phyloP scores from a whole-genome alignment of 1,139 yeast genomes.

The Yamadazyma mexicana region DNA sequence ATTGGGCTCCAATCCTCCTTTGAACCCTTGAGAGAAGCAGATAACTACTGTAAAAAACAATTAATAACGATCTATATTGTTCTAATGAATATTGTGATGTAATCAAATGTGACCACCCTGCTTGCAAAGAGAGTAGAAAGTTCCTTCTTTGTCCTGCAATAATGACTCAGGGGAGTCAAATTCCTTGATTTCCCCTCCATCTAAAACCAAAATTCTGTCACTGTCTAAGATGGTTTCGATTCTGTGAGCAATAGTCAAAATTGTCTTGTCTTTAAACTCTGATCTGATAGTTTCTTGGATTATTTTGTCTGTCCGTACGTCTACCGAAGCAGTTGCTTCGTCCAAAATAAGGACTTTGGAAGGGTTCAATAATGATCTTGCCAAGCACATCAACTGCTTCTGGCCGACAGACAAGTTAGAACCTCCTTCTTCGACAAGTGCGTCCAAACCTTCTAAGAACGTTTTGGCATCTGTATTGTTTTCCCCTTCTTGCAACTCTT shows the following conservation, averaged over 20 bases:
- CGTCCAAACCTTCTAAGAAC: slow-evolving; percentile 12
- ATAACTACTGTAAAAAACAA: too few species aligned
- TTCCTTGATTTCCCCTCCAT: slow-evolving; percentile 31
- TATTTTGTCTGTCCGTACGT: slow-evolving; percentile 36
- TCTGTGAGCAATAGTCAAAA: slow-evolving; percentile 39
- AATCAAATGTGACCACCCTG: neutral
- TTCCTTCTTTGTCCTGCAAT: slow-evolving; percentile 6
- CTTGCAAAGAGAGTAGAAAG: slow-evolving; percentile 3
- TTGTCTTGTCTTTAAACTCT: slow-evolving; percentile 33
- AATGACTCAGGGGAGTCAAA: slow-evolving; percentile 27
- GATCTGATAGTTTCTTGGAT: slow-evolving; percentile 35
- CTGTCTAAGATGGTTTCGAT: slow-evolving; percentile 37
- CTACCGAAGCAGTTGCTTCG: slow-evolving; percentile 42
- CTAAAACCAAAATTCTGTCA: slow-evolving; percentile 34
- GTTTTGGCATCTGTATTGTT: slow-evolving; percentile 10
- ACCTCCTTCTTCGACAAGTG: slow-evolving; percentile 29
- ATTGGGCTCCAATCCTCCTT: too few species aligned
- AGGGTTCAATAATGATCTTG: slow-evolving; percentile 34
- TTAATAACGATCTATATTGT: too few species aligned
- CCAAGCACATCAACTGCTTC: slow-evolving; percentile 37
- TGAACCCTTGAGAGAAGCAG: too few species aligned
- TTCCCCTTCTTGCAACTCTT: slow-evolving; percentile 20
- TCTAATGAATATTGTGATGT: too few species aligned
- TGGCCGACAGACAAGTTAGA: slow-evolving; percentile 39
- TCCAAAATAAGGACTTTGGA: slow-evolving; percentile 35